phyloP scores from a whole-genome alignment of 1,284 basidiomycete species.

The Sphaerobolus stellatus region DNA sequence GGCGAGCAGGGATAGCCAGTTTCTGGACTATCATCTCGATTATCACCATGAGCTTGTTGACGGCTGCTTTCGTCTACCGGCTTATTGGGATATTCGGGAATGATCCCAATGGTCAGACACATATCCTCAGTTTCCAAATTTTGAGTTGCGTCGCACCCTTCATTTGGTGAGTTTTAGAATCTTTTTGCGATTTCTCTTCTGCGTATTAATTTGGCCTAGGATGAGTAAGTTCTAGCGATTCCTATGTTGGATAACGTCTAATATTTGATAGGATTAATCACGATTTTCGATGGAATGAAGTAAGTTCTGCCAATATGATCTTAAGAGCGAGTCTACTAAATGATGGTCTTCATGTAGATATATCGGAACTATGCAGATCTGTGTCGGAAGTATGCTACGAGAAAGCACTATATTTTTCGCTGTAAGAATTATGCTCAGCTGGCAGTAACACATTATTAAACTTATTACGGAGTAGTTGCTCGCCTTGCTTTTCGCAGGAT shows the following conservation, averaged over 20 bases:
- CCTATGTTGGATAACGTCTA: slow-evolving; percentile 6
- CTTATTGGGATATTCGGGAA: slow-evolving; percentile 55
- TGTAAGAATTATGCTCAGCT: slow-evolving; percentile 41
- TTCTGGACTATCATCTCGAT: slow-evolving; percentile 81
- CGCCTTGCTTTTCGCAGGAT: slow-evolving; percentile 80
- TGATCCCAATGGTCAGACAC: slow-evolving; percentile 35
- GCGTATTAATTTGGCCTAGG: slow-evolving; percentile 40
- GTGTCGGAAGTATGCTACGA: slow-evolving; percentile 84
- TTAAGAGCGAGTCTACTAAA: not conserved
- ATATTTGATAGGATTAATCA: slow-evolving; percentile 62
- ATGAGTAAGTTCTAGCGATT: slow-evolving; percentile 61
- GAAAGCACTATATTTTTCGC: slow-evolving; percentile 93
- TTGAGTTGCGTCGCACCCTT: slow-evolving; percentile 84
- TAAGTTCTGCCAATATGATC: slow-evolving; percentile 30
- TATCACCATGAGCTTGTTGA: slow-evolving; percentile 68
- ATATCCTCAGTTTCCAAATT: slow-evolving; percentile 81
- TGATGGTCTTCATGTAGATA: slow-evolving; percentile 45
- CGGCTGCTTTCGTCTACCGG: slow-evolving; percentile 74
- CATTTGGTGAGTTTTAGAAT: slow-evolving; percentile 61
- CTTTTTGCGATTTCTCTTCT: not conserved
- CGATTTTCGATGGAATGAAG: slow-evolving; percentile 81
- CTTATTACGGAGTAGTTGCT: slow-evolving; percentile 59
- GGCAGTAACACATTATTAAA: slow-evolving; percentile 7
- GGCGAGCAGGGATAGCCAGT: slow-evolving; percentile 56
- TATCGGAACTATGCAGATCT: slow-evolving; percentile 84